Percentiles rank a stretch among this genome's conserved stretches.
These are phyloP conservation scores for Beauveria varroae DNA, from an alignment of 2,329 filamentous ascomycete genomes.

Conservation along the genomic window DNA sequence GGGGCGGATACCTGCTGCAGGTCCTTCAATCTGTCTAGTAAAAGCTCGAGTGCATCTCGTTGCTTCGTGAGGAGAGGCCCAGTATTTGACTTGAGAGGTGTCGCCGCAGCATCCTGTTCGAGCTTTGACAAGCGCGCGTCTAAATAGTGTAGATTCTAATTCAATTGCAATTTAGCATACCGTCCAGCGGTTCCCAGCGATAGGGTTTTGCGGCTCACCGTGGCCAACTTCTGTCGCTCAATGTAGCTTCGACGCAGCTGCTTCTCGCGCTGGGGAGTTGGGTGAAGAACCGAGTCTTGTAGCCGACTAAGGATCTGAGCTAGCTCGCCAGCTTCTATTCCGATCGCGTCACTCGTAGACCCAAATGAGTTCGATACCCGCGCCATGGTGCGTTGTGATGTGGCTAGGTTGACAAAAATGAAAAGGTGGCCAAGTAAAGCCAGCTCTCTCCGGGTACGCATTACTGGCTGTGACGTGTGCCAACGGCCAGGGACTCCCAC, in stretches of 20 bases:
- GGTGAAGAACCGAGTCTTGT: conserved; percentile 56
- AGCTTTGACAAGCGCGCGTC: conserved; percentile 60
- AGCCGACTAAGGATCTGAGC: conserved; percentile 58
- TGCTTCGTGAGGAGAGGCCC: conserved; percentile 44
- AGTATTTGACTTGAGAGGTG: background rate
- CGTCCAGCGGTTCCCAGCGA: conserved; percentile 22
- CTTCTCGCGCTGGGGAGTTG: conserved; percentile 50
- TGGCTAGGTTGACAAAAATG: background rate
- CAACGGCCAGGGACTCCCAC: background rate
- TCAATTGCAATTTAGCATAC: conserved; percentile 38
- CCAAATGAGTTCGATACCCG: background rate
- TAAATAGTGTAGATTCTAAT: conserved; percentile 62
- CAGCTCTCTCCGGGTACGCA: too few relatives aligned
- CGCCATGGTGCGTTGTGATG: conserved; percentile 5
- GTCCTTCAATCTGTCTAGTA: conserved; percentile 61
- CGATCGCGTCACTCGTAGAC: conserved; percentile 8
- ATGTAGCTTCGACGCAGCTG: conserved; percentile 54
- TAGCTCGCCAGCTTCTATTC: conserved; percentile 40
- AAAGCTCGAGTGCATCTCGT: conserved; percentile 56
- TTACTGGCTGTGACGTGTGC: conserved; percentile 6
- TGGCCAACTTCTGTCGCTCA: conserved; percentile 44
- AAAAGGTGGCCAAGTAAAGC: background rate
- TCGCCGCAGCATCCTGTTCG: conserved; percentile 53
- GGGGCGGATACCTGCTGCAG: conserved; percentile 48
- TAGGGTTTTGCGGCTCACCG: conserved; percentile 25